phyloP scores from a whole-genome alignment of 192 early-diverging fungal genomes.

The Backusella parvicylindrica region DNA sequence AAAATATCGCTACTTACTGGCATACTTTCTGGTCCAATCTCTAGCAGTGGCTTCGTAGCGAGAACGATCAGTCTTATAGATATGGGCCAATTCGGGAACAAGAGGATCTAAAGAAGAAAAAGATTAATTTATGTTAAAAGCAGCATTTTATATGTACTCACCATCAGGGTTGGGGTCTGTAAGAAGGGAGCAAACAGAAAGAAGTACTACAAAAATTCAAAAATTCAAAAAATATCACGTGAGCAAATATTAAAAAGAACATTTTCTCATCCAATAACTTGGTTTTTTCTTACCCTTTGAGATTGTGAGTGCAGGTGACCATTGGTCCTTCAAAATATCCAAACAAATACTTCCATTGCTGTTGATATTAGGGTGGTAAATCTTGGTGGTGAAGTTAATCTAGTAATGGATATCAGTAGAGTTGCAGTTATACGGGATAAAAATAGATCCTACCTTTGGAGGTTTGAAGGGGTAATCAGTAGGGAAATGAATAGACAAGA shows the following conservation, averaged over 20 bases:
- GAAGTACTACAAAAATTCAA: conserved; percentile 61
- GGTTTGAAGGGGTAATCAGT: conserved; percentile 99
- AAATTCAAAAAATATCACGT: background rate
- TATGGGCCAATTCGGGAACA: conserved; percentile 95
- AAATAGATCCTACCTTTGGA: conserved; percentile 69
- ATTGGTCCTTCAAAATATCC: conserved; percentile 98
- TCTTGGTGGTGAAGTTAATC: conserved; percentile 93
- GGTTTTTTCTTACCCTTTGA: conserved; percentile 71
- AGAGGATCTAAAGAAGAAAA: conserved; percentile 69
- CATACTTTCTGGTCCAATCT: conserved; percentile 95
- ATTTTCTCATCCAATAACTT: background rate
- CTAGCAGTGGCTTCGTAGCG: conserved; percentile 85
- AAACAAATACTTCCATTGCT: conserved; percentile 97
- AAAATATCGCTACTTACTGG: conserved; percentile 32
- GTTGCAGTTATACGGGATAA: background rate
- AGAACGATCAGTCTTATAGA: conserved; percentile 92
- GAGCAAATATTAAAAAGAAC: background rate
- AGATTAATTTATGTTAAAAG: background rate
- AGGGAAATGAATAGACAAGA: conserved; percentile 96
- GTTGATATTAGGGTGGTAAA: conserved; percentile 99
- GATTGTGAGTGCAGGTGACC: conserved; percentile 98
- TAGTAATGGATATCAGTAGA: conserved; percentile 19
- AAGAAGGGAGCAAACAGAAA: conserved; percentile 96
- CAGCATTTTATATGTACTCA: background rate
- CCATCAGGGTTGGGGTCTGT: conserved; percentile 94